These are phyloP conservation scores for Malassezia sympodialis DNA, from an alignment of 1,284 basidiomycete genomes.

Conservation along the genomic window DNA sequence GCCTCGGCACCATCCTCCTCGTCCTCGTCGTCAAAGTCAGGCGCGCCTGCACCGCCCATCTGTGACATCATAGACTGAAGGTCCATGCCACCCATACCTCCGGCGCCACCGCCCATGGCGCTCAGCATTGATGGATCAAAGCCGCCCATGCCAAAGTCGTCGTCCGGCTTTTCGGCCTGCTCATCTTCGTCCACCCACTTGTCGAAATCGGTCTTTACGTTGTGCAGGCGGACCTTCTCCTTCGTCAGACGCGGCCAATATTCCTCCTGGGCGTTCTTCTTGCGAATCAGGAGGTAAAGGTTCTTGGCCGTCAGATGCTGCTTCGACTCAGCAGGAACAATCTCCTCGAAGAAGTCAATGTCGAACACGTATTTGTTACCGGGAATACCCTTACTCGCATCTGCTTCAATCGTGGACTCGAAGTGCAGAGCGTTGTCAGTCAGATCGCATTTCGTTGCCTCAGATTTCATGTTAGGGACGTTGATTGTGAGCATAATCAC, in stretches of 20 bases:
- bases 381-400: constrained; percentile 34
- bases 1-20: constrained; percentile 50
- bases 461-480: constrained; percentile 42
- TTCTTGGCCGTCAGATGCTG: constrained; percentile 41
- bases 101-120: constrained; percentile 18
- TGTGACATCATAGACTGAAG: constrained; percentile 26
- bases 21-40: constrained; percentile 31
- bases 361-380: constrained; percentile 39
- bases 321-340: constrained; percentile 40
- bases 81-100: constrained; percentile 50
- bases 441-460: constrained; percentile 42
- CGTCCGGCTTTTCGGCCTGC: constrained; percentile 36
- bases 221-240: constrained; percentile 48
- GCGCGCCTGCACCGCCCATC: constrained; percentile 27
- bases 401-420: constrained; percentile 28
- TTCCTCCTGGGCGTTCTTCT: constrained; percentile 39
- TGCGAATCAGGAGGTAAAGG: constrained; percentile 42
- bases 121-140: constrained; percentile 21
- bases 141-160: constrained; percentile 22
- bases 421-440: constrained; percentile 33
- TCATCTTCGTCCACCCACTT: constrained; percentile 50
- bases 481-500: constrained; percentile 47
- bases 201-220: constrained; percentile 49
- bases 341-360: constrained; percentile 45
- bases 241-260: constrained; percentile 49